Percentiles rank a stretch among this genome's conserved stretches.
Evolutionary conservation across 345 rosid genomes (phyloP).

Genomic region (Eucalyptus globulus): DNA sequence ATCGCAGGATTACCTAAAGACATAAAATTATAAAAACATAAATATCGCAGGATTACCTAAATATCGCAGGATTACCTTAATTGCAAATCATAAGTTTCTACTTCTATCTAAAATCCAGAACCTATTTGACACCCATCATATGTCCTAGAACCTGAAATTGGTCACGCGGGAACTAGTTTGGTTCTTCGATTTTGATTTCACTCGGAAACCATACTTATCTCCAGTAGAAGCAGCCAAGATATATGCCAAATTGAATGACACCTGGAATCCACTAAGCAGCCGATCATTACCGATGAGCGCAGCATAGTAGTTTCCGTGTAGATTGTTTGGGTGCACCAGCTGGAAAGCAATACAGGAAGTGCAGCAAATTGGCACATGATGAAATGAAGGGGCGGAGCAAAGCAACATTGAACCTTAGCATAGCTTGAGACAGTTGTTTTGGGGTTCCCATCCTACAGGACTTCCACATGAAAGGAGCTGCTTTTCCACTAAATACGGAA

Average conservation of each 20-base stretch:
- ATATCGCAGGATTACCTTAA: too few species aligned
- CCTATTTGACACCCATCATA: too few species aligned
- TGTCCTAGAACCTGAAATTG: too few species aligned
- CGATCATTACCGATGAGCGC: not conserved
- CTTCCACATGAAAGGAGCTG: not conserved
- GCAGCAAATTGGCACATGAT: not conserved
- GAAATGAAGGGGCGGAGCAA: not conserved
- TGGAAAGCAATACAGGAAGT: not conserved
- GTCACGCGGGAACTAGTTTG: too few species aligned
- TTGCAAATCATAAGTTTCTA: too few species aligned
- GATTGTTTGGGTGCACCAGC: not conserved
- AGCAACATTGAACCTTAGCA: not conserved
- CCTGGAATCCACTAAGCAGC: not conserved
- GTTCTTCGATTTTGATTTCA: too few species aligned
- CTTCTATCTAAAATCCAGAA: too few species aligned
- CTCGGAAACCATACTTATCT: too few species aligned
- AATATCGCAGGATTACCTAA: too few species aligned
- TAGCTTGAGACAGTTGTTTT: not conserved
- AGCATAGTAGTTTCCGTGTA: not conserved
- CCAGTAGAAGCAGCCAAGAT: not conserved
- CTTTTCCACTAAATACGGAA: not conserved
- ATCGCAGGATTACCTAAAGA: too few species aligned
- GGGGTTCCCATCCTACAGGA: not conserved
- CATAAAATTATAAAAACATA: fast-evolving
- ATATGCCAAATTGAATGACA: not conserved